phyloP scores from a whole-genome alignment of 2,329 filamentous ascomycete genomes.

The Aspergillus eucalypticola region DNA sequence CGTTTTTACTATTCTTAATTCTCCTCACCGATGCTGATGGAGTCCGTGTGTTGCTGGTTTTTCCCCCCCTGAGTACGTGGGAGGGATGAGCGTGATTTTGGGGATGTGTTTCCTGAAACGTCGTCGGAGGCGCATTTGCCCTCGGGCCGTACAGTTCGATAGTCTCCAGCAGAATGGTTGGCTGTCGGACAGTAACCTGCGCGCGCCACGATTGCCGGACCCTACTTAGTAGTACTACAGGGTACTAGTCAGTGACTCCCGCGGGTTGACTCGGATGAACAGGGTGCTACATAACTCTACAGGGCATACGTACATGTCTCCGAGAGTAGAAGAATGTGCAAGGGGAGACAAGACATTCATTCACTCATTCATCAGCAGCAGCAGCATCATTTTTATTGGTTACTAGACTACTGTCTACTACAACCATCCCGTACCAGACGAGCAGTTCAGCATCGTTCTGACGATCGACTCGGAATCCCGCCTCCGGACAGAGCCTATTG shows the following conservation, averaged over 20 bases:
- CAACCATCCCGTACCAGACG: too few species aligned
- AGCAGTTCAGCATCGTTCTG: constrained; percentile 4
- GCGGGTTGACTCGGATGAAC: not conserved
- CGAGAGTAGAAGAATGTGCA: not conserved
- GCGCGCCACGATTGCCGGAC: not conserved
- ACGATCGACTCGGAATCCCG: constrained; percentile 10
- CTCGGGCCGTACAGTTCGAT: not conserved
- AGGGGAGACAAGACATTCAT: not conserved
- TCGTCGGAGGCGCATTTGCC: not conserved
- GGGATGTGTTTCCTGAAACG: too few species aligned
- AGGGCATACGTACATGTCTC: not conserved
- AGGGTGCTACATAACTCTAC: not conserved
- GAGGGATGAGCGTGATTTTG: too few species aligned
- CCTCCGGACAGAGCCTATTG: constrained; percentile 7
- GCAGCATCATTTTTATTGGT: too few species aligned
- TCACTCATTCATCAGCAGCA: too few species aligned
- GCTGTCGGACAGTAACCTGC: not conserved
- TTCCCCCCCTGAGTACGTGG: not conserved
- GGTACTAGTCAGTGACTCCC: too few species aligned
- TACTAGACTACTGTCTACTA: too few species aligned
- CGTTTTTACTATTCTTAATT: constrained; percentile 10
- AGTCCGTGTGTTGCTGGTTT: not conserved
- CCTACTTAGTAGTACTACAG: too few species aligned
- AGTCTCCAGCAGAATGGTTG: not conserved
- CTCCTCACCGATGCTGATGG: constrained; percentile 8